These are phyloP conservation scores for Ophiobolus disseminans DNA, from an alignment of 2,329 filamentous ascomycete species.

Conservation along the genomic window DNA sequence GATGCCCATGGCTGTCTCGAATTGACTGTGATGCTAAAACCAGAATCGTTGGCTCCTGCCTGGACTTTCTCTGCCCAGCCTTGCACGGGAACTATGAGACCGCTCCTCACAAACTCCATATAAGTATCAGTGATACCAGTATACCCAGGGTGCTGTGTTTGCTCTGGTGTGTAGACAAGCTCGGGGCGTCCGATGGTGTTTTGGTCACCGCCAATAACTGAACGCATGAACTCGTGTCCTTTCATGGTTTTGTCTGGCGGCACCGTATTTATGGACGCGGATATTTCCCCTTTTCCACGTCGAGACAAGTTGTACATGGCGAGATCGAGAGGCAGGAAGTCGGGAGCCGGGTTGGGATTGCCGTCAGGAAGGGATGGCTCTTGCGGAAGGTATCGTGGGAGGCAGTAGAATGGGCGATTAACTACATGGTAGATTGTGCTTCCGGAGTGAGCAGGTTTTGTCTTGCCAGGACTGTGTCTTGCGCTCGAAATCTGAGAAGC, in stretches of 20 bases:
- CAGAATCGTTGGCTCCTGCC: conserved; percentile 4
- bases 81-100: conserved; percentile 52
- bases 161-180: conserved; percentile 50
- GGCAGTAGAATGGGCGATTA: conserved; percentile 74
- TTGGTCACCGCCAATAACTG: conserved; percentile 56
- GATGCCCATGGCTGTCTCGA: conserved; percentile 24
- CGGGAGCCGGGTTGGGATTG: conserved; percentile 54
- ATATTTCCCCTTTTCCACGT: conserved; percentile 63
- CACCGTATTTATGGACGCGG: conserved; percentile 71
- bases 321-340: conserved; percentile 77
- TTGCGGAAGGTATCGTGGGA: conserved; percentile 62
- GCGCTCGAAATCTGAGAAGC: conserved; percentile 74
- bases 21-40: conserved; percentile 13
- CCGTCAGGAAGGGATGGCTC: conserved; percentile 27
- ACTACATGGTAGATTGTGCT: conserved; percentile 72
- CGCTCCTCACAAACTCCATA: conserved; percentile 73
- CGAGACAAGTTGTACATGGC: conserved; percentile 73
- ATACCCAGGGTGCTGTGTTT: conserved; percentile 64
- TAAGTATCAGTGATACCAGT: conserved; percentile 76
- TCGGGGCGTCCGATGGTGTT: conserved; percentile 44
- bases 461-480: conserved; percentile 57
- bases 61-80: conserved; percentile 45
- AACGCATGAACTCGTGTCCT: conserved; percentile 58
- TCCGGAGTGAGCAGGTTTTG: conserved; percentile 33
- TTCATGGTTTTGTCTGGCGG: conserved; percentile 62